Conservation (phyloP, 1,284 basidiomycete genomes). For the Papiliotrema fonsecae region DNA sequence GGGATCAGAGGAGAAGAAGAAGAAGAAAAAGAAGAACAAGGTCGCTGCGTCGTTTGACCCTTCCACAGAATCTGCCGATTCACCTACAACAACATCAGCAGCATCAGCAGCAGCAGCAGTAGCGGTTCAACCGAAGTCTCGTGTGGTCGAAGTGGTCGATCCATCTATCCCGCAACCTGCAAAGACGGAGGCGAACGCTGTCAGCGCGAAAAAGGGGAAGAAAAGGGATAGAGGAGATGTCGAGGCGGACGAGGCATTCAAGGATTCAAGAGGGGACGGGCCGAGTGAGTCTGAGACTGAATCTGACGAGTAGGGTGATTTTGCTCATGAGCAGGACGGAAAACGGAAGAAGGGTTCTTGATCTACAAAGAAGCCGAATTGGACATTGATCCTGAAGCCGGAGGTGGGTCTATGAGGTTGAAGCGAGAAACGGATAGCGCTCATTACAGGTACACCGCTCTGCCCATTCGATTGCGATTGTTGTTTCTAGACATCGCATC, state of each 20-base stretch:
- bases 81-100: not conserved
- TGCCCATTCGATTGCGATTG: conserved; percentile 24
- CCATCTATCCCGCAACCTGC: conserved; percentile 1
- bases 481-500: conserved; percentile 7
- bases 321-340: conserved; percentile 55
- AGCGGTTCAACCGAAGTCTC: too few relatives aligned
- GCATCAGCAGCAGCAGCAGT: too few relatives aligned
- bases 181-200: not conserved
- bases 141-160: conserved; percentile 5
- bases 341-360: conserved; percentile 75
- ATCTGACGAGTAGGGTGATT: not conserved
- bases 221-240: conserved; percentile 26
- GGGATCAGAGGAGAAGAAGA: conserved; percentile 13
- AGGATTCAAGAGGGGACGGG: conserved; percentile 68
- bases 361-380: conserved; percentile 86
- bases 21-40: conserved; percentile 23
- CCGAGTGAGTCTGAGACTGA: conserved; percentile 56
- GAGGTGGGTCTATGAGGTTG: conserved; percentile 58
- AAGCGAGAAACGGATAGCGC: conserved; percentile 18
- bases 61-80: not conserved
- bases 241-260: conserved; percentile 56
- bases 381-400: conserved; percentile 64
- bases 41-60: conserved; percentile 9
- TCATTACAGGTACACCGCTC: conserved; percentile 53
- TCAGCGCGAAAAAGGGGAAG: conserved; percentile 11